phyloP scores from a whole-genome alignment of 2,329 filamentous ascomycete genomes.

The Calonectria crousiana region DNA sequence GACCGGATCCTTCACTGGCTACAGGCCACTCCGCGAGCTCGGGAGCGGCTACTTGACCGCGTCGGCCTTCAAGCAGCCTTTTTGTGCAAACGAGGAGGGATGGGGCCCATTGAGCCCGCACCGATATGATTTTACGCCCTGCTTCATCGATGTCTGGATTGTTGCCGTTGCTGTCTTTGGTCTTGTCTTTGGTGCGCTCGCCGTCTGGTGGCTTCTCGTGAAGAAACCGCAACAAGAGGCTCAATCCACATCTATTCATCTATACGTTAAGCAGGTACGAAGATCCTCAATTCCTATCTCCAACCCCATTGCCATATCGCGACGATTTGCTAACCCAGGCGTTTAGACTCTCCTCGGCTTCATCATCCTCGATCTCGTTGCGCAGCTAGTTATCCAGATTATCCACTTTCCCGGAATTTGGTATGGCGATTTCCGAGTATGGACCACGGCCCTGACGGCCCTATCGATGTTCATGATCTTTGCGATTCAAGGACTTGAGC shows the following conservation, averaged over 20 bases:
- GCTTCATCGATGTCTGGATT: constrained; percentile 95
- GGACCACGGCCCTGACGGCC: constrained; percentile 80
- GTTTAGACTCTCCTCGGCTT: constrained; percentile 70
- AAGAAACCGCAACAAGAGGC: constrained; percentile 72
- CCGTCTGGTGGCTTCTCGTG: constrained; percentile 83
- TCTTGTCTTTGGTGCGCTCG: constrained; percentile 79
- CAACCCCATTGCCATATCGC: neutral
- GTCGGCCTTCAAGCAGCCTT: constrained; percentile 70
- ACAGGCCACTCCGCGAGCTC: constrained; percentile 62
- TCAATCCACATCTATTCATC: constrained; percentile 88
- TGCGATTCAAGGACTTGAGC: constrained; percentile 86
- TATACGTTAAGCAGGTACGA: constrained; percentile 88
- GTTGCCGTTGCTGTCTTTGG: constrained; percentile 83
- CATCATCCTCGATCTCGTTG: constrained; percentile 75
- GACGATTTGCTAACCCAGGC: neutral
- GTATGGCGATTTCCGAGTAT: constrained; percentile 87
- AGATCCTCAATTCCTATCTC: no score
- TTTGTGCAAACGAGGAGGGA: constrained; percentile 91
- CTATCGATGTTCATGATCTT: constrained; percentile 81
- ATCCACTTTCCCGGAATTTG: constrained; percentile 76
- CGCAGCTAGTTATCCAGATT: constrained; percentile 83
- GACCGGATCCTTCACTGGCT: constrained; percentile 73
- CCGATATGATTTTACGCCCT: constrained; percentile 95
- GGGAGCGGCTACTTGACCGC: constrained; percentile 72
- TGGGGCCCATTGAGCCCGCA: constrained; percentile 93